Conservation (phyloP, 768 basidiomycete species). For the Coprinopsis sp. region DNA sequence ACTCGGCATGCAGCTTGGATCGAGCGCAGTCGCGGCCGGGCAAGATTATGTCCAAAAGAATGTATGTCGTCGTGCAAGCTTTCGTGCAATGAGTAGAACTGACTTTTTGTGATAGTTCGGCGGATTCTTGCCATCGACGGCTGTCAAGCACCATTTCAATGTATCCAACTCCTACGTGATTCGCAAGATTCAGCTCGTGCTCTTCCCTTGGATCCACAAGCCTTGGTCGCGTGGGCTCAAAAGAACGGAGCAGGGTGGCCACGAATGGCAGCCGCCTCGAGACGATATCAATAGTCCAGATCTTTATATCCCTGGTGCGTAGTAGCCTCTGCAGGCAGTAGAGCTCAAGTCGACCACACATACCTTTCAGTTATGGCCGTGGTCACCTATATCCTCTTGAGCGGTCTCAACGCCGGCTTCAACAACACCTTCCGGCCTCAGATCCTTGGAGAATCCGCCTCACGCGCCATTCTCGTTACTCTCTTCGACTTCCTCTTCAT, state of each 20-base stretch:
- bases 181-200: conserved; percentile 74
- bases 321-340: not conserved
- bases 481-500: conserved; percentile 87
- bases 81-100: conserved; percentile 1
- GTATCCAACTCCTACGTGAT: conserved; percentile 96
- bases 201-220: conserved; percentile 95
- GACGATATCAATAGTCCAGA: conserved; percentile 97
- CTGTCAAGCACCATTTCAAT: conserved; percentile 89
- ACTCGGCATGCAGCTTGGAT: conserved; percentile 94
- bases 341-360: not conserved
- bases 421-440: conserved; percentile 77
- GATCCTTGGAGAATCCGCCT: conserved; percentile 82
- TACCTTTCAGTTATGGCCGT: conserved; percentile 77
- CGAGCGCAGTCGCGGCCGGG: conserved; percentile 86
- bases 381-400: conserved; percentile 90
- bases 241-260: conserved; percentile 59
- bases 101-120: conserved; percentile 54
- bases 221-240: conserved; percentile 75
- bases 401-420: conserved; percentile 80
- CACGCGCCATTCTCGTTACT: conserved; percentile 79
- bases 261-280: conserved; percentile 83
- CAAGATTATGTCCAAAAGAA: conserved; percentile 96
- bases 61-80: conserved; percentile 41
- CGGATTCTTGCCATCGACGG: conserved; percentile 66
- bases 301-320: conserved; percentile 85